Base-by-base conservation (phyloP, 257 asterid genomes). In the Ehretia macrophylla region DNA sequence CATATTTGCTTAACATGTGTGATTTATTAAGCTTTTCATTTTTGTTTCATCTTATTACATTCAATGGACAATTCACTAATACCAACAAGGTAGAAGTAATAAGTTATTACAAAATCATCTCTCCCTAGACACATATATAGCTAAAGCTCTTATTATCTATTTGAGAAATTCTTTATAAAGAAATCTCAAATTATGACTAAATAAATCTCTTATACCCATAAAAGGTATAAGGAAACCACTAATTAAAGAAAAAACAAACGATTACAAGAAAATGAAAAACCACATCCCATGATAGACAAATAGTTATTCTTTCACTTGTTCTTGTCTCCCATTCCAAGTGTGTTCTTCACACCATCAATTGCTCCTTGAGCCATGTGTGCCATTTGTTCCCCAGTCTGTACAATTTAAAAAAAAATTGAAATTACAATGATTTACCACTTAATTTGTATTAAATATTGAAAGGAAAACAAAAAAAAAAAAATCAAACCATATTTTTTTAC, bases 271-370 rank as follows among this genome's bases (percentile, higher is more conserved):
- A 10, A 42, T 3, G 1, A 42, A 10, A 42, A 42, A 42, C 47
- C 47, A 42, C 47, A 42, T 14, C 16, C 16, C 4, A 42, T 4
- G 47, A 42, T 42, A 42, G 16, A 10, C 8, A 38, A 42, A 10
- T 11, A 4, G 47, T 42, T 1, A 42, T 42, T 42, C 16, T 4
- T 71, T 85, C 77, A 82, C 74, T 83, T n/a, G n/a, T n/a, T 85
- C 81, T 69, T 80, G 4, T 83, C 83, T 20, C 89, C 77, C 70
- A 86, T 70, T 67, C 95, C 95, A 47, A 86, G 82, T 52, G 84
- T 86, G 77, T 80, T 84, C 76, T 79, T 86, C 67, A 81, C 75
- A 2, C 95, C 93, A 62, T 86, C 95, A 38, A 84, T 62, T 0
- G 87, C 90, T 14, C 85, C 93, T 54, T 86, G 90, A 64, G 90